Evolutionary conservation across 2,329 filamentous ascomycete genomes (phyloP), one percentile per base, ranked within the genome.

Genomic region (Periglandula ipomoeae): DNA sequence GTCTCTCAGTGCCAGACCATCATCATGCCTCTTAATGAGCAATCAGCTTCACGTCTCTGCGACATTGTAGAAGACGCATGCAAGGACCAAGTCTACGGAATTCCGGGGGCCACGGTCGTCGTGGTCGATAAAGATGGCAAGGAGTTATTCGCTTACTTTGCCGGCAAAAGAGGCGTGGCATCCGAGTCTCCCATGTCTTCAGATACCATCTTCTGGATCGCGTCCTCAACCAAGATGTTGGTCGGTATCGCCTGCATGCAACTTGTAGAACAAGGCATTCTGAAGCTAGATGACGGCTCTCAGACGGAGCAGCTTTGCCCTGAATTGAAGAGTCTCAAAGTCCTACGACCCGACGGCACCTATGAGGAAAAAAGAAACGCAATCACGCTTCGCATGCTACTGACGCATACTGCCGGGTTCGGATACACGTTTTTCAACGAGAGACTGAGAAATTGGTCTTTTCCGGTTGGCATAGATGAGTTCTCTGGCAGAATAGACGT

Each of bases 161-260:
- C 72, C 0, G 78, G 77, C 1, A 71, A 67, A 17, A 63, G 69
- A 3, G 76, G 76, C 0, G 42, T 68, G 5, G 62, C 44, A 0
- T 65, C 65, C 2, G 55, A 65, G 0, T 71, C 79, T 41, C 66
- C 72, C 4, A 80, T 86, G 75, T 73, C 72, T 0, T 62, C 79
- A 0, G 79, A 86, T 35, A 79, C 69, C 8, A 65, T 79, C 1
- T 85, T 82, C 58, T 79, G 73, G 74, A 66, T 81, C 5, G 77
- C 77, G 0, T 78, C 75, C 0, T 78, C 74, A 56, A 79, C 78
- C 15, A 81, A 81, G 61, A 67, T 79, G 65, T 62, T 81, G 11
- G 64, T 68, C 0, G 74, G 68, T 0, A 60, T 80, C 13, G 74
- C 75, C 1, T 70, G 66, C 42, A 78, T 82, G 74, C 77, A 81